A percentile compares a stretch with the other conserved stretches of the same genome.
Evolutionary conservation across 805 yeast species (phyloP).

Genomic region (Candida corydali): DNA sequence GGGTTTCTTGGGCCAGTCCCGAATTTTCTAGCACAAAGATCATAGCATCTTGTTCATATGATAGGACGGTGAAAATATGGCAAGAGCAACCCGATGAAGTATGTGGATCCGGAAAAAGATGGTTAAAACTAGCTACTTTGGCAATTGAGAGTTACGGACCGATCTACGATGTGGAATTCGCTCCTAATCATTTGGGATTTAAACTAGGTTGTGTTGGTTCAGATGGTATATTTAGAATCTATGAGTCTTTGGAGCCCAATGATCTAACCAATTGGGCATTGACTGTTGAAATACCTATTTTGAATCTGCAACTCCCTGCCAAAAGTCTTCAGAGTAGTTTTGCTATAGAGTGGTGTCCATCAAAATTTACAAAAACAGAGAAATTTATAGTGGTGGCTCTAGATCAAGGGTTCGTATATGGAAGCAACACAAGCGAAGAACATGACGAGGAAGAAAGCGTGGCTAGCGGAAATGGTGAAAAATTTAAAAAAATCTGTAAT

Average conservation of each 20-base stretch:
- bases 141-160: slow-evolving; percentile 84
- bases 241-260: slow-evolving; percentile 88
- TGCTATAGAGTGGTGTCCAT: slow-evolving; percentile 86
- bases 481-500: slow-evolving; percentile 53
- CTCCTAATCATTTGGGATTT: slow-evolving; percentile 79
- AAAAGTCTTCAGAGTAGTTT: slow-evolving; percentile 81
- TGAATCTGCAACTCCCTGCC: slow-evolving; percentile 65
- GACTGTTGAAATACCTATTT: slow-evolving; percentile 63
- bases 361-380: slow-evolving; percentile 69
- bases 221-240: slow-evolving; percentile 80
- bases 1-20: slow-evolving; percentile 90
- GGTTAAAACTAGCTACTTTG: slow-evolving; percentile 71
- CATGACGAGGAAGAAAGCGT: slow-evolving; percentile 12
- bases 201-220: slow-evolving; percentile 83
- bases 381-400: slow-evolving; percentile 79
- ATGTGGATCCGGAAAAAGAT: slow-evolving; percentile 74
- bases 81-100: slow-evolving; percentile 82
- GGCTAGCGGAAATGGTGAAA: slow-evolving; percentile 15
- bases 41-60: slow-evolving; percentile 85
- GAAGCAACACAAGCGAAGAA: slow-evolving; percentile 12
- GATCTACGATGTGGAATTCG: slow-evolving; percentile 82
- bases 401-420: slow-evolving; percentile 82
- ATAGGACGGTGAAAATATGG: slow-evolving; percentile 85
- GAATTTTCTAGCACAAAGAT: slow-evolving; percentile 74
- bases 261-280: slow-evolving; percentile 80